Evolutionary conservation across 805 yeast genomes (phyloP).

Genomic region (Schwanniomyces sp.): DNA sequence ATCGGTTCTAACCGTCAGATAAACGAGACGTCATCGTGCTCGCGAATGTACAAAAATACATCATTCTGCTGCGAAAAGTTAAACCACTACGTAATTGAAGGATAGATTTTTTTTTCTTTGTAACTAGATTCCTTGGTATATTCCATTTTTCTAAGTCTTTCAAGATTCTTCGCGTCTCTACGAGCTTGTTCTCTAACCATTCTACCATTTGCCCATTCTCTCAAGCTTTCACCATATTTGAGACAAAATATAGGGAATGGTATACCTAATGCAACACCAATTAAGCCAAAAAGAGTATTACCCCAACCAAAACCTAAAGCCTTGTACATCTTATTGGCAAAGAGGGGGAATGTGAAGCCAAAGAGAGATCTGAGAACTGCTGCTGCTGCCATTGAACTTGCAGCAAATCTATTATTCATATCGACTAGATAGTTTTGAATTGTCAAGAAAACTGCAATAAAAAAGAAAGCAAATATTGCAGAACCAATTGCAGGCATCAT

Average conservation of each 20-base stretch:
- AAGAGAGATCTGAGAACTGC: conserved; percentile 64
- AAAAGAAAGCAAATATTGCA: conserved; percentile 56
- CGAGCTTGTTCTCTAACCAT: conserved; percentile 47
- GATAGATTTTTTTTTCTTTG: neutral
- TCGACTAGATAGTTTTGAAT: conserved; percentile 69
- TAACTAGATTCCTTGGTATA: conserved; percentile 1
- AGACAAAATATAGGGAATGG: conserved; percentile 65
- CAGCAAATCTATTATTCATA: conserved; percentile 66
- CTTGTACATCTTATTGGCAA: conserved; percentile 58
- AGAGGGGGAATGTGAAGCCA: conserved; percentile 70
- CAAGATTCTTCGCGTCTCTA: conserved; percentile 43
- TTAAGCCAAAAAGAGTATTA: conserved; percentile 58
- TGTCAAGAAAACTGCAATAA: conserved; percentile 65
- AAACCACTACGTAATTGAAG: neutral
- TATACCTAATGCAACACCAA: conserved; percentile 58
- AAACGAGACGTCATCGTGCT: neutral
- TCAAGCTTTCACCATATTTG: conserved; percentile 54
- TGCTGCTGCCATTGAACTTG: conserved; percentile 69
- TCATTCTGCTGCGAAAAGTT: neutral
- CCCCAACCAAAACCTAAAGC: conserved; percentile 71
- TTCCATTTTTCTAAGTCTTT: conserved; percentile 22
- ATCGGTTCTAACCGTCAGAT: neutral
- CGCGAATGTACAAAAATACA: neutral
- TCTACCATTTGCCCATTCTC: conserved; percentile 57
- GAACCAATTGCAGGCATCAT: conserved; percentile 65